Percentiles rank a stretch among this genome's conserved stretches.
Conservation (phyloP, 2,329 filamentous ascomycete species). For the Ceratocystis cacaofunesta region DNA sequence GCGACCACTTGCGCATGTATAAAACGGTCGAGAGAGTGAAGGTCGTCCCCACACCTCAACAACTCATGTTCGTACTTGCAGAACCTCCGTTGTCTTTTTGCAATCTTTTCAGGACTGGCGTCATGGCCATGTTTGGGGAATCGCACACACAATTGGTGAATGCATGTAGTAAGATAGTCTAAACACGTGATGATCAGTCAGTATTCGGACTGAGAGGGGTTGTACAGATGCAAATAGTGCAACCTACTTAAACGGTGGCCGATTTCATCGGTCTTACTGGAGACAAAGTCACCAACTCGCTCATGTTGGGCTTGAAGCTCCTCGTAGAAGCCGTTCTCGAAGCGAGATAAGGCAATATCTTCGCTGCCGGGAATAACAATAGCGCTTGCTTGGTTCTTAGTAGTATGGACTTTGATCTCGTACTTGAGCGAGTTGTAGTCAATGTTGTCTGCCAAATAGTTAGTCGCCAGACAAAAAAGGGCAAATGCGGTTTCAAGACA, state of each 20-base stretch:
- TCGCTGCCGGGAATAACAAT: constrained; percentile 60
- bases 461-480: constrained; percentile 1
- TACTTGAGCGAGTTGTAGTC: constrained; percentile 81
- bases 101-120: constrained; percentile 3
- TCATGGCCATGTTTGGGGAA: constrained; percentile 24
- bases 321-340: constrained; percentile 56
- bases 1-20: constrained; percentile 58
- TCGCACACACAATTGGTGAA: constrained; percentile 34
- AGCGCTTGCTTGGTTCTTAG: constrained; percentile 51
- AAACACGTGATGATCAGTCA: constrained; percentile 18
- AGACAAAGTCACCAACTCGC: constrained; percentile 63
- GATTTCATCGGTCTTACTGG: constrained; percentile 68
- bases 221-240: not conserved
- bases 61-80: constrained; percentile 39
- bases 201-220: constrained; percentile 2
- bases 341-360: constrained; percentile 42
- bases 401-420: constrained; percentile 68
- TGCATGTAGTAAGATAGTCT: constrained; percentile 36
- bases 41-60: constrained; percentile 52
- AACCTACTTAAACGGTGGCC: constrained; percentile 49
- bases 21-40: constrained; percentile 55
- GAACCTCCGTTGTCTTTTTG: constrained; percentile 36
- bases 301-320: constrained; percentile 63
- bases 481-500: not conserved
- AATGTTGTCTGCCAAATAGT: constrained; percentile 52